A percentile compares a stretch with the other conserved stretches of the same genome.
Conservation (phyloP, 2,329 filamentous ascomycete genomes). For the Microsporum canis region DNA sequence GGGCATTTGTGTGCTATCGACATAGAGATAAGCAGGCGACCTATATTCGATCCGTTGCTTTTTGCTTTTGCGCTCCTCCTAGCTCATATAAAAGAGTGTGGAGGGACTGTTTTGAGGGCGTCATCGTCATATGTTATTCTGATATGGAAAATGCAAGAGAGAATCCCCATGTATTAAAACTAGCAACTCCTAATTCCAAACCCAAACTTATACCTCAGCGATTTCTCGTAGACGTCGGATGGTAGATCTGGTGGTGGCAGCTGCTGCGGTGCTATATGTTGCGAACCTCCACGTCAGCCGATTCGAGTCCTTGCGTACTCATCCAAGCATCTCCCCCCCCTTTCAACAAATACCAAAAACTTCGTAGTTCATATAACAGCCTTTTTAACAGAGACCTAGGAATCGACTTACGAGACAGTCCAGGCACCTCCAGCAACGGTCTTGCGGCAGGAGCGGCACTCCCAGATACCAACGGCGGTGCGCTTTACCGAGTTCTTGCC, state of each 20-base stretch:
- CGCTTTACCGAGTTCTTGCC: slow-evolving; percentile 92
- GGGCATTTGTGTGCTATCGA: not conserved
- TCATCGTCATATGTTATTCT: not conserved
- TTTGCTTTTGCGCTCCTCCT: not conserved
- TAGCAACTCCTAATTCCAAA: slow-evolving; percentile 18
- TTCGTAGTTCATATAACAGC: not conserved
- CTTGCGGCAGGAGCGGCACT: slow-evolving; percentile 94
- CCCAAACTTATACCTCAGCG: slow-evolving; percentile 65
- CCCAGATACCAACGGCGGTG: slow-evolving; percentile 87
- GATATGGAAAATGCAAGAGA: slow-evolving; percentile 4
- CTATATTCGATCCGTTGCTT: not conserved
- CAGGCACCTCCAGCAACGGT: slow-evolving; percentile 87
- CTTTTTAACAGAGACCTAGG: slow-evolving; percentile 4
- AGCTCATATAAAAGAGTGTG: not conserved
- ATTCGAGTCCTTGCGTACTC: not conserved
- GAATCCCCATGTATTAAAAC: slow-evolving; percentile 10
- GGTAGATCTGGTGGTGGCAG: slow-evolving; percentile 87
- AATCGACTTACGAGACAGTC: slow-evolving; percentile 75
- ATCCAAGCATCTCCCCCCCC: too few species aligned
- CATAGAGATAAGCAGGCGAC: not conserved
- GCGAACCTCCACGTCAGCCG: not conserved
- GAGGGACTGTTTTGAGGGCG: not conserved
- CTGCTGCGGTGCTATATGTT: slow-evolving; percentile 64
- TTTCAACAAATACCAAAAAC: not conserved
- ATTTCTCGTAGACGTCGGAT: slow-evolving; percentile 96